A percentile compares a stretch with the other conserved stretches of the same genome.
phyloP scores from a whole-genome alignment of 805 yeast species.

The Nakazawaea siamensis region DNA sequence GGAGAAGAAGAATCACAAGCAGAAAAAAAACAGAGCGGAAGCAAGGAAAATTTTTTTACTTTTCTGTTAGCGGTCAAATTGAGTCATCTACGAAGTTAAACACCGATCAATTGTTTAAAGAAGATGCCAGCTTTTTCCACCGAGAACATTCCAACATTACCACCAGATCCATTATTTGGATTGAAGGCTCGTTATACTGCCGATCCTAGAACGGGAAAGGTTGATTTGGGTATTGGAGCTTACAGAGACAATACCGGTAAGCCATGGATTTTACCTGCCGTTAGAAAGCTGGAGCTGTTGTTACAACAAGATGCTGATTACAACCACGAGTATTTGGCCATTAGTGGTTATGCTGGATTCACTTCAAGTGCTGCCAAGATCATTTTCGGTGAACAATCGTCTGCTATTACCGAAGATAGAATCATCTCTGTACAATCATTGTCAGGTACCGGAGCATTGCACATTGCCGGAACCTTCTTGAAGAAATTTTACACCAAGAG shows the following conservation, averaged over 20 bases:
- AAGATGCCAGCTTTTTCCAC: conserved; percentile 7
- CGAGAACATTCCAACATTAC: conserved; percentile 46
- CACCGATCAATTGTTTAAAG: too few species aligned
- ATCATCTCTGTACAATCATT: conserved; percentile 66
- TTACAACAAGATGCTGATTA: conserved; percentile 49
- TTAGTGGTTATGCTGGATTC: conserved; percentile 65
- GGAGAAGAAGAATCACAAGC: too few species aligned
- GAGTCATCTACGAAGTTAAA: too few species aligned
- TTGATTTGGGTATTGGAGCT: conserved; percentile 82
- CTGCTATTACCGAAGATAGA: conserved; percentile 38
- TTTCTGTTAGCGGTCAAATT: too few species aligned
- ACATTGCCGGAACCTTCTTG: conserved; percentile 71
- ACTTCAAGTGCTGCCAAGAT: conserved; percentile 65
- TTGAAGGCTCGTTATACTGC: conserved; percentile 57
- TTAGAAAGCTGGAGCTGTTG: conserved; percentile 56
- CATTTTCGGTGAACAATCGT: conserved; percentile 56
- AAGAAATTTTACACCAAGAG: conserved; percentile 36
- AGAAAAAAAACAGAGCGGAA: too few species aligned
- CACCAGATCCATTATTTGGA: conserved; percentile 85
- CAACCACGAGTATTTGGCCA: conserved; percentile 87
- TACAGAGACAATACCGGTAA: conserved; percentile 62
- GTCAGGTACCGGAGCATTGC: conserved; percentile 89
- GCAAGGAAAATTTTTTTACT: too few species aligned
- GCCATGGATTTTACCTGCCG: conserved; percentile 69
- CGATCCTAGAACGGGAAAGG: conserved; percentile 58